Evolutionary conservation across 106 monocot genomes (phyloP), one percentile per base, ranked within the genome.

Genomic region (Triglochin maritima): DNA sequence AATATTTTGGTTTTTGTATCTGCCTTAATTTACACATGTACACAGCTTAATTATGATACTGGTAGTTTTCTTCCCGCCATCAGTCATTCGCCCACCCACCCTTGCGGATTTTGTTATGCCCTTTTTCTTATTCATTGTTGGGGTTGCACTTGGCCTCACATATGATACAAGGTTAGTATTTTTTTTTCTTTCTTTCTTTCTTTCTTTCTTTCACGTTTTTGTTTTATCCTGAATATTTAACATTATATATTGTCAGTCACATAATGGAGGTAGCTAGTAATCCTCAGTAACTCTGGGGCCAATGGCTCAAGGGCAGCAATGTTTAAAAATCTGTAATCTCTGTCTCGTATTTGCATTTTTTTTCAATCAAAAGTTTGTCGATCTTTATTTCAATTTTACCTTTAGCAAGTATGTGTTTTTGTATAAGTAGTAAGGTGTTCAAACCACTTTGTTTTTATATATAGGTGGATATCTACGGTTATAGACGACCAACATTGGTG

Each of bases 71-170:
- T 82, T 59, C 80, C 87, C 17, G 67, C 78, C 3, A 81, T 91
- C 53, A 87, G 80, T 63, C 90, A 91, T 75, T 91, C 90, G 1
- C 90, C 90, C 9, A 44, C 76, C 82, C 13, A 87, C 74, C 2
- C 64, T 91, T 4, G 90, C 87, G 16, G 90, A 87, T 70, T 91
- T 91, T 49, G 90, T 91, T 46, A 87, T 91, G 84, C 90, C 90
- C 10, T 87, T 87, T 75, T 91, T 91, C 79, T 73, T 91, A 56
- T 91, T 87, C 58, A 87, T 91, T 44, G 90, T 87, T 74, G 90
- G 90, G 62, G 87, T 87, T 43, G 60, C 90, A 0, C 64, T 87
- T 63, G 73, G 74, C n/a, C 75, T 91, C 61, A 72, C 87, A 11
- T 91, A 80, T 54, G 87, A 87, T 86, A 87, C 84, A 69, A 71